Conservation (phyloP, 495 filamentous ascomycete species). For the Aspergillus nanangensis region DNA sequence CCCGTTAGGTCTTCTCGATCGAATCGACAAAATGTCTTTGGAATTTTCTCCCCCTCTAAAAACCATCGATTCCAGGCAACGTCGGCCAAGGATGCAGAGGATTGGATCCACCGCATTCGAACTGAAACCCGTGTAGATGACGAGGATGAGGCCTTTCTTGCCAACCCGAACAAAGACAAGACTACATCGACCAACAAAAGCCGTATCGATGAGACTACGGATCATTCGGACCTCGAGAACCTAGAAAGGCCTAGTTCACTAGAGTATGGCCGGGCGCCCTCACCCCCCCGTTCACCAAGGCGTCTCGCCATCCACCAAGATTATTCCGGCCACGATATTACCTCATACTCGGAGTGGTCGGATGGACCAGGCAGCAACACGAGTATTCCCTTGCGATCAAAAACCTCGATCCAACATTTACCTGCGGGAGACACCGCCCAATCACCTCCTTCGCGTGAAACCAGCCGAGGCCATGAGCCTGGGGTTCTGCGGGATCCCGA, state of each 20-base stretch:
- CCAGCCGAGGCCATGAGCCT: slow-evolving; percentile 51
- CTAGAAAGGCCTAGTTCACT: slow-evolving; percentile 40
- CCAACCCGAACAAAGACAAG: slow-evolving; percentile 41
- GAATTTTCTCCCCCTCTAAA: slow-evolving; percentile 84
- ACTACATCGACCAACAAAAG: slow-evolving; percentile 28
- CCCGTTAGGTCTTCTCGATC: slow-evolving; percentile 83
- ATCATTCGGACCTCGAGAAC: slow-evolving; percentile 36
- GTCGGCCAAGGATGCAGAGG: slow-evolving; percentile 68
- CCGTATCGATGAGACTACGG: slow-evolving; percentile 40
- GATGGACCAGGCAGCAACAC: slow-evolving; percentile 48
- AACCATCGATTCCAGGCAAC: slow-evolving; percentile 86
- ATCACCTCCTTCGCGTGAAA: slow-evolving; percentile 41
- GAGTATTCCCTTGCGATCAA: slow-evolving; percentile 22
- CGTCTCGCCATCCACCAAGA: slow-evolving; percentile 56
- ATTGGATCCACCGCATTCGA: slow-evolving; percentile 84
- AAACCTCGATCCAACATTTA: slow-evolving; percentile 28
- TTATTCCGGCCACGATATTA: slow-evolving; percentile 84
- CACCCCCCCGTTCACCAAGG: slow-evolving; percentile 19
- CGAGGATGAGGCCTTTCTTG: slow-evolving; percentile 74
- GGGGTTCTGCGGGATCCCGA: slow-evolving; percentile 59
- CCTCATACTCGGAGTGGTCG: slow-evolving; percentile 87
- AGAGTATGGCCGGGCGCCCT: slow-evolving; percentile 33
- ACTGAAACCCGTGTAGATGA: slow-evolving; percentile 77
- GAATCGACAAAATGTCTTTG: slow-evolving; percentile 76
- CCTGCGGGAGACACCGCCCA: slow-evolving; percentile 25